A percentile compares a stretch with the other conserved stretches of the same genome.
Evolutionary conservation across 1,139 yeast species (phyloP).

Genomic region (Pichia sp.): DNA sequence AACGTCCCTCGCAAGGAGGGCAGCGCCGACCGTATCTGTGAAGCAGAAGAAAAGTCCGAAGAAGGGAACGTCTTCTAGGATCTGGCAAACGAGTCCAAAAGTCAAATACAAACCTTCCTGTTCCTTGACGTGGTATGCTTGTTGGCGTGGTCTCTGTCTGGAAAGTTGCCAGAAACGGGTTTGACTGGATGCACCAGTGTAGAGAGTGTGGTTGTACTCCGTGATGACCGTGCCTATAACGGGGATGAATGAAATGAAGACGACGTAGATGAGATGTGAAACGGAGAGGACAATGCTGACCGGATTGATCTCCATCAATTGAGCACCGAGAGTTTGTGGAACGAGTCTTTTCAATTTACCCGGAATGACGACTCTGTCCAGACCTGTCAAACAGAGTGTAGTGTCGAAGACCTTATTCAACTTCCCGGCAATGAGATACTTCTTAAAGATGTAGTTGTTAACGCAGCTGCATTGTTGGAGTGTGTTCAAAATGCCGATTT

Average conservation of each 20-base stretch:
- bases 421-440: slow-evolving; percentile 25
- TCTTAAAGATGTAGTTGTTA: slow-evolving; percentile 24
- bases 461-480: slow-evolving; percentile 27
- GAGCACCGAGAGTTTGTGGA: slow-evolving; percentile 25
- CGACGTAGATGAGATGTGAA: background rate
- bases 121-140: slow-evolving; percentile 25
- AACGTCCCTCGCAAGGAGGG: slow-evolving; percentile 31
- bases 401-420: slow-evolving; percentile 28
- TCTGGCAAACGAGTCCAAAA: slow-evolving; percentile 60
- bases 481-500: slow-evolving; percentile 23
- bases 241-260: slow-evolving; percentile 24
- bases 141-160: slow-evolving; percentile 34
- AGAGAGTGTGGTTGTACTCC: slow-evolving; percentile 20
- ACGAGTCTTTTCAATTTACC: slow-evolving; percentile 32
- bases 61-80: slow-evolving; percentile 60
- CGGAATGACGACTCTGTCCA: slow-evolving; percentile 29
- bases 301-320: slow-evolving; percentile 13
- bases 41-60: slow-evolving; percentile 57
- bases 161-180: slow-evolving; percentile 23
- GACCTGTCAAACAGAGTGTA: slow-evolving; percentile 27
- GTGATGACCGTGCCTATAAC: slow-evolving; percentile 24
- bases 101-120: slow-evolving; percentile 29
- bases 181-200: slow-evolving; percentile 21
- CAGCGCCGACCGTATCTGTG: slow-evolving; percentile 70
- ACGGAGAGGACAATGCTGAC: slow-evolving; percentile 4